Conservation (phyloP, 768 basidiomycete genomes). For the Coprinopsis marcescibilis region DNA sequence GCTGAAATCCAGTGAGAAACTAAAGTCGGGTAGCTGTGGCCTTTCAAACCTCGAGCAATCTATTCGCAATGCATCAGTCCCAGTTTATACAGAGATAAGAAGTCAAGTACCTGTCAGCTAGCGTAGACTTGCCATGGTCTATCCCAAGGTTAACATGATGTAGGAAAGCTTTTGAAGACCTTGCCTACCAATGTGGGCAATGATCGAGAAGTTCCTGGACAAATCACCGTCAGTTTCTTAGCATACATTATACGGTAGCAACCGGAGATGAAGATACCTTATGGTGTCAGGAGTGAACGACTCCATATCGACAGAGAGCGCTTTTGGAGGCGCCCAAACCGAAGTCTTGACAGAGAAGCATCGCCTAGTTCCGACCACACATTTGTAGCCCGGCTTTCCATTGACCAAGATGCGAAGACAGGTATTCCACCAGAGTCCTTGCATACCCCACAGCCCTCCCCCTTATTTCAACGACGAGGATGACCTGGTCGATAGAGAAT, state of each 20-base stretch:
- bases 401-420: constrained; percentile 19
- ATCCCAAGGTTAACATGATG: constrained; percentile 3
- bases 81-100: constrained; percentile 6
- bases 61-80: constrained; percentile 19
- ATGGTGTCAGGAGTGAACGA: constrained; percentile 64
- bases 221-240: too few relatives aligned
- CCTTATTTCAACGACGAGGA: too few relatives aligned
- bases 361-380: not conserved
- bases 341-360: constrained; percentile 17
- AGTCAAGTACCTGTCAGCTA: constrained; percentile 75
- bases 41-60: constrained; percentile 62
- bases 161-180: not conserved
- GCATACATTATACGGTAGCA: too few relatives aligned
- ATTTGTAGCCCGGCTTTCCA: not conserved
- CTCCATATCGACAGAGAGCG: constrained; percentile 52
- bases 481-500: not conserved
- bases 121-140: constrained; percentile 93
- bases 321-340: constrained; percentile 25
- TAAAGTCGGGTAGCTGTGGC: not conserved
- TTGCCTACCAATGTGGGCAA: constrained; percentile 81
- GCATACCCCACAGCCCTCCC: constrained; percentile 18
- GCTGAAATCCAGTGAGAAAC: constrained; percentile 32
- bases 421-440: constrained; percentile 22
- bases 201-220: constrained; percentile 94
- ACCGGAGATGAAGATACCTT: too few relatives aligned